These are phyloP conservation scores for Salix caprea DNA, from an alignment of 345 rosid genomes.

Conservation along the genomic window DNA sequence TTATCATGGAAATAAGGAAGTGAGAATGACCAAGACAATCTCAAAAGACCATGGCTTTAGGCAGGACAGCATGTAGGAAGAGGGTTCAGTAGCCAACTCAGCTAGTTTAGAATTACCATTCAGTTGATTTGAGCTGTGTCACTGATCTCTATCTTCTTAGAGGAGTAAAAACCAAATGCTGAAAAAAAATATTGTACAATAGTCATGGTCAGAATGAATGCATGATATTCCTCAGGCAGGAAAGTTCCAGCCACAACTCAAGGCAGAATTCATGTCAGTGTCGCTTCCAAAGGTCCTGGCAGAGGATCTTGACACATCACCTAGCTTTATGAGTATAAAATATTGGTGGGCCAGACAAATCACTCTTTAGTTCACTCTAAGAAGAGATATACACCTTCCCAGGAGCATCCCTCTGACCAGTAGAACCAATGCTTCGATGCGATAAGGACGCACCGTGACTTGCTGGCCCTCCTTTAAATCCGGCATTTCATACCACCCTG, in stretches of 20 bases:
- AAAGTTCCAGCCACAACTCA: neutral
- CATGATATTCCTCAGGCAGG: neutral
- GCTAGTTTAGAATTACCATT: neutral
- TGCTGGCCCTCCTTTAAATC: constrained; percentile 56
- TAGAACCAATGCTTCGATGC: constrained; percentile 80
- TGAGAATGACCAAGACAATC: neutral
- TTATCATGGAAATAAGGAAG: neutral
- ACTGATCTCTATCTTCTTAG: neutral
- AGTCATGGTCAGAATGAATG: neutral
- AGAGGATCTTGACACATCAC: neutral
- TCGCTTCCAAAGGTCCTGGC: neutral
- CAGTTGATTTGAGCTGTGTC: neutral
- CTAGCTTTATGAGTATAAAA: neutral
- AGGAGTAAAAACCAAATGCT: neutral
- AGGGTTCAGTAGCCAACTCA: neutral
- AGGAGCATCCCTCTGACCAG: constrained; percentile 93
- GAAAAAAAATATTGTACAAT: neutral
- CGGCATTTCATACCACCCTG: constrained; percentile 65
- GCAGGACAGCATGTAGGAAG: neutral
- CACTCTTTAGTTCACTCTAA: neutral
- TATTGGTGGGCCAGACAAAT: neutral
- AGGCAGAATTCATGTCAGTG: neutral
- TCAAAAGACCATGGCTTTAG: neutral
- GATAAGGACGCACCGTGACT: constrained; percentile 81
- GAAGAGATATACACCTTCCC: constrained; percentile 62